A percentile compares a stretch with the other conserved stretches of the same genome.
phyloP scores from a whole-genome alignment of 148 eudicot species.

The Rhododendron williamsianum region DNA sequence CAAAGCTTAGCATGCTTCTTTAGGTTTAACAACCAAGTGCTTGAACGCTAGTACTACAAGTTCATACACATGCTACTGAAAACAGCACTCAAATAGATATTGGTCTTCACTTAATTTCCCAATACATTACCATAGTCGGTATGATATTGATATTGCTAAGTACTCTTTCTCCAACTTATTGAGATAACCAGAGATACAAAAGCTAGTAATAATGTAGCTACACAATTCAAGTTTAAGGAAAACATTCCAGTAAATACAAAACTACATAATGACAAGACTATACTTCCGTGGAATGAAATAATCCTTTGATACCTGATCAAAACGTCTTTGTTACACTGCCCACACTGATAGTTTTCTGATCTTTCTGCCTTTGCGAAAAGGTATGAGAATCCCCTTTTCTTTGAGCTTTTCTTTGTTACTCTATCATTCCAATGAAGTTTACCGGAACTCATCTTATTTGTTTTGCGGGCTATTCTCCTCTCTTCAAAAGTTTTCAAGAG shows the following conservation, averaged over 20 bases:
- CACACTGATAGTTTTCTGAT: slow-evolving; percentile 63
- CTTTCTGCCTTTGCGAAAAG: slow-evolving; percentile 70
- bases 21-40: background rate
- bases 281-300: background rate
- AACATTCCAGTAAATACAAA: no score
- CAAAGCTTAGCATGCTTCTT: background rate
- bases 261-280: background rate
- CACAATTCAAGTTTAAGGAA: background rate
- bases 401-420: slow-evolving; percentile 29
- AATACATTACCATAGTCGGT: background rate
- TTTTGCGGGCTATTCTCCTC: slow-evolving; percentile 70
- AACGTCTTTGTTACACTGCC: slow-evolving; percentile 80
- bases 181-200: background rate
- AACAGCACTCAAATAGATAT: background rate
- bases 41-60: background rate
- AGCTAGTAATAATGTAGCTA: background rate
- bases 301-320: slow-evolving; percentile 54
- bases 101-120: background rate
- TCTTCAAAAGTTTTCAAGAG: slow-evolving; percentile 85
- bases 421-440: slow-evolving; percentile 31
- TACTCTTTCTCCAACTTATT: background rate
- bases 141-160: background rate
- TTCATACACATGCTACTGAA: background rate
- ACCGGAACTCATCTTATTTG: slow-evolving; percentile 34
- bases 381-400: slow-evolving; percentile 62